Base-by-base conservation (phyloP, 768 basidiomycete genomes). In the Crassisporium funariophilum region DNA sequence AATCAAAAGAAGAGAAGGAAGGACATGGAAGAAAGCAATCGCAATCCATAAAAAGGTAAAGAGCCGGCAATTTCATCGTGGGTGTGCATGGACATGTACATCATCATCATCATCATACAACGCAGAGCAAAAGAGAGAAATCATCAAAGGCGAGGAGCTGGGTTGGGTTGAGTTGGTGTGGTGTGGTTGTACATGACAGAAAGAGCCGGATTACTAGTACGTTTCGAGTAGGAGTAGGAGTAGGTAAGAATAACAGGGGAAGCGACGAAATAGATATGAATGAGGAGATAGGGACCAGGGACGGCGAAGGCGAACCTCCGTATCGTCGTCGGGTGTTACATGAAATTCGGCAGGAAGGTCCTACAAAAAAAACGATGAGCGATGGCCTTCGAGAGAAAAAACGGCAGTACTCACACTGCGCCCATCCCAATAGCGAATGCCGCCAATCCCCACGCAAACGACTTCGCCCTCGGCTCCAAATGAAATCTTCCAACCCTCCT, bases 371-470 rank as follows among this genome's bases (percentile, higher is more conserved):
- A 15, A 22, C 31, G 23, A 45, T 11, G 20, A 41, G 33, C 23
- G 34, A 12, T 39, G 27, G 6, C 16, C 10, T 16, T 29, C 13
- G 9, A 24, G 22, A 39, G 27, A 27, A 41, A 38, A 44, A 42
- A 21, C 12, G 49, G 36, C n/a, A 47, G 23, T 3, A 82, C 86
- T 70, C 58, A 92, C 89, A 87, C 78, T 51, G 89, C 91, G 40
- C 88, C 80, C 64, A 88, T 71, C 21, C 91, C 91, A 40, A 91
- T 72, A 27, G 88, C 89, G 66, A 95, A 95, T 15, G 87, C 86
- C 27, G 88, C 76, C 15, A 87, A 73, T 27, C 91, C 91, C 91
- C 91, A 94, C 2, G 86, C 88, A 44, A 86, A 73, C 25, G 84
- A 83, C 67, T 86, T 88, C 56, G 81, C 78, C 59, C 81, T 78